Conservation (phyloP, 148 eudicot species). For the Cornus controversa region DNA sequence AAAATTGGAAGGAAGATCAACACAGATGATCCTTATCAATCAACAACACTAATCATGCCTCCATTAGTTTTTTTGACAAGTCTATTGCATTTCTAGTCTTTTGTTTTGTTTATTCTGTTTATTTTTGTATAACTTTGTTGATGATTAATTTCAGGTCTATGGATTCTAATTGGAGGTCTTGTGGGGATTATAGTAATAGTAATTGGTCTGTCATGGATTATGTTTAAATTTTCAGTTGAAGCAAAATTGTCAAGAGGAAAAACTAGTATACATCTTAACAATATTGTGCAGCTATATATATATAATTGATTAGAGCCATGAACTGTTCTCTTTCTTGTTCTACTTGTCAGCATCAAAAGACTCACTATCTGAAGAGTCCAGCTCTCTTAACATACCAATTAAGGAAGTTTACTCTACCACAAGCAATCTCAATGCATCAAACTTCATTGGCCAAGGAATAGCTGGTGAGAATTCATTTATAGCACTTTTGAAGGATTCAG, state of each 20-base stretch:
- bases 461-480: constrained; percentile 31
- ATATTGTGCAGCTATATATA: not conserved
- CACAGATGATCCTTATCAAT: constrained; percentile 9
- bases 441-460: constrained; percentile 40
- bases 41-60: not conserved
- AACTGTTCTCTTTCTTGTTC: not conserved
- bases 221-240: constrained; percentile 10
- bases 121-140: not conserved
- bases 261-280: constrained; percentile 8
- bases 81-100: not conserved
- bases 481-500: too few relatives aligned
- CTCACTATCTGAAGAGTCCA: constrained; percentile 18
- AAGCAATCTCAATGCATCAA: constrained; percentile 26
- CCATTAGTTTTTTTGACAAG: not conserved
- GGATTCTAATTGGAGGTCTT: constrained; percentile 29
- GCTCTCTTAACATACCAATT: constrained; percentile 14
- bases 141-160: constrained; percentile 31
- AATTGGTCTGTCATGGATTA: constrained; percentile 16
- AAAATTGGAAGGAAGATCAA: not conserved
- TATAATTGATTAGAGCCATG: not conserved
- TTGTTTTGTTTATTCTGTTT: not conserved
- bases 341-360: constrained; percentile 15
- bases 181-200: constrained; percentile 18
- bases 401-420: constrained; percentile 30
- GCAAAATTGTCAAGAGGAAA: too few relatives aligned